Evolutionary conservation across 2,329 filamentous ascomycete species (phyloP).

Genomic region (Colletotrichum neosansevieriae): DNA sequence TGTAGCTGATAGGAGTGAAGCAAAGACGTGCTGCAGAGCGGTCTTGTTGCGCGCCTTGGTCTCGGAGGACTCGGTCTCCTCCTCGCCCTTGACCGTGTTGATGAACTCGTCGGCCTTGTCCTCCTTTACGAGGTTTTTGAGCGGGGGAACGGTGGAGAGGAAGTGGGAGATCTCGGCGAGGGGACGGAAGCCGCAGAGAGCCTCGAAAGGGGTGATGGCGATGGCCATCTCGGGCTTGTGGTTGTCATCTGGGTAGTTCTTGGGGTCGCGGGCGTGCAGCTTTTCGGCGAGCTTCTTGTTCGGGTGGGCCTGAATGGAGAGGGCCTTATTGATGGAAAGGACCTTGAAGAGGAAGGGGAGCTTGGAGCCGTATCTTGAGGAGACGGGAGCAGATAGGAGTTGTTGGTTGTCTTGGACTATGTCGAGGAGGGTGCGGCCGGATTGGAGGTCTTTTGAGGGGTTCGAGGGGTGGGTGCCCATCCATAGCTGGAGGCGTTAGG

Average conservation of each 20-base stretch:
- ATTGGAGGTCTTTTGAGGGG: slow-evolving; percentile 88
- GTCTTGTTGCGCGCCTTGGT: slow-evolving; percentile 88
- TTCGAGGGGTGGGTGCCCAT: slow-evolving; percentile 99
- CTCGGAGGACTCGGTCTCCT: slow-evolving; percentile 58
- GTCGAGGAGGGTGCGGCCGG: slow-evolving; percentile 87
- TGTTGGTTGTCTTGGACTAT: slow-evolving; percentile 88
- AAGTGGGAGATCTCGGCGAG: slow-evolving; percentile 89
- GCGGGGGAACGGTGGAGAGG: slow-evolving; percentile 66
- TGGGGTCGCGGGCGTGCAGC: slow-evolving; percentile 85
- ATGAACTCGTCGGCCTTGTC: slow-evolving; percentile 69
- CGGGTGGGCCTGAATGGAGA: slow-evolving; percentile 96
- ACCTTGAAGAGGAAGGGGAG: slow-evolving; percentile 99
- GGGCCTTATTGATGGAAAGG: slow-evolving; percentile 92
- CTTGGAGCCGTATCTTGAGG: slow-evolving; percentile 81
- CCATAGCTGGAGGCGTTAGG: slow-evolving; percentile 77
- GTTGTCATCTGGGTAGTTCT: slow-evolving; percentile 99
- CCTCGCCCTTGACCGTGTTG: slow-evolving; percentile 56
- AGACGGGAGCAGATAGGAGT: slow-evolving; percentile 80
- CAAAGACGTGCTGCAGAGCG: slow-evolving; percentile 80
- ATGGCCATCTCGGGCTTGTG: slow-evolving; percentile 99
- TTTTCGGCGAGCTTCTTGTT: slow-evolving; percentile 93
- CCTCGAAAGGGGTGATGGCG: slow-evolving; percentile 95
- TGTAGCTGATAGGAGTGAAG: slow-evolving; percentile 81
- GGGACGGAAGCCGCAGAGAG: slow-evolving; percentile 94
- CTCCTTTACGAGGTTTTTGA: slow-evolving; percentile 76